Conservation (phyloP, 306 rosid species). For the Lathyrus tuberosus region DNA sequence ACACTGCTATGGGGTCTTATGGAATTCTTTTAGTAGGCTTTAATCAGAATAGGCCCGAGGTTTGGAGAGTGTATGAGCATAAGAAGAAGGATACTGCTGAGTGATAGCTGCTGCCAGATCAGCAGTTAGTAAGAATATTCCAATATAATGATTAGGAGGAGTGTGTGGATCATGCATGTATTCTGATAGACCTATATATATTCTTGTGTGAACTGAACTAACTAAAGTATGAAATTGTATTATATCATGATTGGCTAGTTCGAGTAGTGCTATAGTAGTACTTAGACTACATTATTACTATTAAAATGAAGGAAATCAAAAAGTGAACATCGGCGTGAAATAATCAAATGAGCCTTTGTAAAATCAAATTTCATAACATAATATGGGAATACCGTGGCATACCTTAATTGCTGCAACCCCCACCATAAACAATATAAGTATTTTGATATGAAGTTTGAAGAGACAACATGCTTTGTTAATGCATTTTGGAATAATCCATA, state of each 20-base stretch:
- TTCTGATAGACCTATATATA: not conserved
- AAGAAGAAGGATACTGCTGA: not conserved
- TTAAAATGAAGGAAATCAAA: slow-evolving; percentile 27
- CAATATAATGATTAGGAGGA: not conserved
- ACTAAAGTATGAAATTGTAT: not conserved
- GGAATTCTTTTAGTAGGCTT: not conserved
- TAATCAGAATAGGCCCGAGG: not conserved
- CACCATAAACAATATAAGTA: slow-evolving; percentile 96
- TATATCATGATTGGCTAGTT: not conserved
- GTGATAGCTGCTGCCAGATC: not conserved
- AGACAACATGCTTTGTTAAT: slow-evolving; percentile 64
- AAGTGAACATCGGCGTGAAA: slow-evolving; percentile 1
- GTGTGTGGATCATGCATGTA: not conserved
- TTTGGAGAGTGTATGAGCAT: not conserved
- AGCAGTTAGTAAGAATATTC: not conserved
- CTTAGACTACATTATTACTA: slow-evolving; percentile 4
- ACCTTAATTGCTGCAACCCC: slow-evolving; percentile 98
- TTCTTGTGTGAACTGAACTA: not conserved
- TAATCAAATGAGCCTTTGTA: slow-evolving; percentile 32
- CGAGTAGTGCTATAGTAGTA: not conserved
- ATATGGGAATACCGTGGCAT: slow-evolving; percentile 35
- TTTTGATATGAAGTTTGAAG: slow-evolving; percentile 63
- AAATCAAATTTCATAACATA: slow-evolving; percentile 30
- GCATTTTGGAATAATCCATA: slow-evolving; percentile 76
- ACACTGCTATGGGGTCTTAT: not conserved